phyloP scores from a whole-genome alignment of 2,329 filamentous ascomycete genomes.

The Fusarium incarnatum region DNA sequence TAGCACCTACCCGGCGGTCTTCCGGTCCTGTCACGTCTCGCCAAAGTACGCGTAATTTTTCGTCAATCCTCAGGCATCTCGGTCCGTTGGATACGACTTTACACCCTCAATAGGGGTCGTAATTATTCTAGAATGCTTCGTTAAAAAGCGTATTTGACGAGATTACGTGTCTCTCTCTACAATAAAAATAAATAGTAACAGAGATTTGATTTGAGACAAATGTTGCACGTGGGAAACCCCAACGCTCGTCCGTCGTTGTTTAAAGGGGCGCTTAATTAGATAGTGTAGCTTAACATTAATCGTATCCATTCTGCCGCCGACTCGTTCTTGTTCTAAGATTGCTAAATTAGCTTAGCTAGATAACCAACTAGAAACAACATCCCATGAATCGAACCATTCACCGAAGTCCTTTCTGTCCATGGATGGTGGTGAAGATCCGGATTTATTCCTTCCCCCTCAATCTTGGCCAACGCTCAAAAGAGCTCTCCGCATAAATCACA shows the following conservation, averaged over 20 bases:
- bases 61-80: neutral
- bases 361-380: neutral
- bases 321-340: neutral
- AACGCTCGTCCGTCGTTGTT: neutral
- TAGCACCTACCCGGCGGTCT: neutral
- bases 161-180: neutral
- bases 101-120: neutral
- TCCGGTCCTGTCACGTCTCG: neutral
- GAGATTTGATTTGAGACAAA: neutral
- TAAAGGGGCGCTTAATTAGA: neutral
- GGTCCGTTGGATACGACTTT: neutral
- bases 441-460: neutral
- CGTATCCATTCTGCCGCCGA: neutral
- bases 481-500: slow-evolving; percentile 4
- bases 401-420: neutral
- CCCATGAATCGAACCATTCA: slow-evolving; percentile 18
- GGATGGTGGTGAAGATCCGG: neutral
- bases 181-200: neutral
- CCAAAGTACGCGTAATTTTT: slow-evolving; percentile 3
- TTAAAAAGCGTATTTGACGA: neutral
- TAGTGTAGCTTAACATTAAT: neutral
- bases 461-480: neutral
- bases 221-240: neutral
- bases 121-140: neutral
- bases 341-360: neutral